Percentiles rank a stretch among this genome's conserved stretches.
Conservation (phyloP, 257 asterid species). For the Vinca minor region DNA sequence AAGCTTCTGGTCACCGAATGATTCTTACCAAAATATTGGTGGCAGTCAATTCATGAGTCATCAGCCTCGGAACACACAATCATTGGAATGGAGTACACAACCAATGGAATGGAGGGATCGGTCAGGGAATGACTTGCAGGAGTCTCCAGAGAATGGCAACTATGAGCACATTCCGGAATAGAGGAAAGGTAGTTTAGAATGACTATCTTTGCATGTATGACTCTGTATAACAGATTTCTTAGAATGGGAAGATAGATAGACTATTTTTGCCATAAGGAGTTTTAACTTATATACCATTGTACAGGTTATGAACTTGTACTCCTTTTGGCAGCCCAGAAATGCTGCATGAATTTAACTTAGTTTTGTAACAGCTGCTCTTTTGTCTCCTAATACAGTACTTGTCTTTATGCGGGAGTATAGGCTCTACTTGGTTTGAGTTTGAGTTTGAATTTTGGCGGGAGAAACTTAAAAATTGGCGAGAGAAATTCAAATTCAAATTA, state of each 20-base stretch:
- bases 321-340: conserved; percentile 2
- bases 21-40: conserved; percentile 35
- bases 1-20: conserved; percentile 34
- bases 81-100: conserved; percentile 27
- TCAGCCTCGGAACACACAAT: conserved; percentile 31
- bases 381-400: not conserved
- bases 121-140: conserved; percentile 32
- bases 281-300: conserved; percentile 18
- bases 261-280: conserved; percentile 12
- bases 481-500: too few species aligned
- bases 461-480: too few species aligned
- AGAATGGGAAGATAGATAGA: conserved; percentile 7
- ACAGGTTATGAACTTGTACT: conserved; percentile 26
- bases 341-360: not conserved
- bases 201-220: conserved; percentile 10
- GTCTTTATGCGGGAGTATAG: not conserved
- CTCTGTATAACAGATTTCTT: conserved; percentile 15
- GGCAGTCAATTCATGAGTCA: conserved; percentile 37
- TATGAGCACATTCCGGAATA: conserved; percentile 30
- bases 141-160: conserved; percentile 43
- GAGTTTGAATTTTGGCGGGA: too few species aligned
- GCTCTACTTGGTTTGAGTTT: not conserved
- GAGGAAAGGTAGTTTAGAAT: conserved; percentile 9
- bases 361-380: not conserved
- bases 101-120: conserved; percentile 37